Base-by-base conservation (phyloP, 106 monocot species). In the Dioscorea dumetorum region DNA sequence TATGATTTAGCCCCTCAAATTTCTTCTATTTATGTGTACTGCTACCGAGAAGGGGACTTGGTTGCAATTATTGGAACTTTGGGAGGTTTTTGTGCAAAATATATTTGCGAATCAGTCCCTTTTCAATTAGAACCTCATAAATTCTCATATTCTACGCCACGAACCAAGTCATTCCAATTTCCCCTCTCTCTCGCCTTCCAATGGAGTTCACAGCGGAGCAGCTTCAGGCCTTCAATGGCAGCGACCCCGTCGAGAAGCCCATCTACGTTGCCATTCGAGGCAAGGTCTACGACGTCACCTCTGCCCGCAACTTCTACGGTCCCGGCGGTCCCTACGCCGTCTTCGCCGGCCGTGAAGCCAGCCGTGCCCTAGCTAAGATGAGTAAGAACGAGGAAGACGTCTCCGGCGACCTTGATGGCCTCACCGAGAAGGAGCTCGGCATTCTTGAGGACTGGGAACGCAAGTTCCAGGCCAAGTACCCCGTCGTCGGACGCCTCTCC, bases 321-420 rank as follows among this genome's bases (percentile, higher is more conserved):
- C 91, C 91, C 54, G 91, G 91, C 20, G 91, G 95, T 2, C 17
- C 81, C 65, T 95, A 95, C 84, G 86, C 77, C 67, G 57, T 91
- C 69, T 95, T 95, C 74, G 80, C 95, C 60, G 95, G 95, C 64
- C 79, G 78, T 72, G 95, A 95, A 67, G 82, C 85, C 50, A 74
- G 78, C 66, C 88, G 95, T 19, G 95, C 95, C 4, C 91, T 95
- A 17, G 91, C 79, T 18, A 95, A 91, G 84, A 95, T 95, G 95
- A 86, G 81, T 85, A 91, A 91, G 83, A 72, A 53, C 77, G 91
- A 86, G 48, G 74, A 73, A 14, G 91, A 91, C 74, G 70, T 91
- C 73, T 67, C 22, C 71, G 84, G 82, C 11, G 61, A 91, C 73
- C 77, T 95, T 69, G 52, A 53, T 24, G 91, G 77, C n/a, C 82